Base-by-base conservation (phyloP, 2,329 filamentous ascomycete genomes). In the Aschersonia sp. region DNA sequence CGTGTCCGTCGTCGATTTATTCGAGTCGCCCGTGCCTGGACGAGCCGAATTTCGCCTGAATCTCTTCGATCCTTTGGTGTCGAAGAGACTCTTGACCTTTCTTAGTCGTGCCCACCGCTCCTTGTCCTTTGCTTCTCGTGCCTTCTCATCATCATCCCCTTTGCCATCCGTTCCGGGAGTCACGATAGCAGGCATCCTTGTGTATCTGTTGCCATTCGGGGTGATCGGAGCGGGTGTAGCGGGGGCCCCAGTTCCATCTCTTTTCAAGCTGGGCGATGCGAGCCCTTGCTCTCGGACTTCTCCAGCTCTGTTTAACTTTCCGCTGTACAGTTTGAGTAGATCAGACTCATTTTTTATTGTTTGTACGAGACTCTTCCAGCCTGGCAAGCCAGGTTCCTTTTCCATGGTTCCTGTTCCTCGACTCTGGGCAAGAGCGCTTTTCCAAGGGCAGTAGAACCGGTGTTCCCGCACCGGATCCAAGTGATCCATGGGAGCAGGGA, bases 391-490 rank as follows among this genome's bases (percentile, higher is more conserved):
- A 6, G 60, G 61, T 44, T 58, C 65, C 2, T 56, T 57, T 43
- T 58, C 63, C 10, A 64, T 58, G 35, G 60, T 47, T 51, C 63
- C 43, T 57, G 60, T 52, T 46, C 56, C 49, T 49, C 59, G 51
- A 59, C 68, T 78, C 59, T 89, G 85, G 1, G 78, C 73, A 9
- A 66, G 57, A 4, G 76, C 63, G 54, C 80, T 86, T 50, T 82
- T 73, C 86, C 86, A 92, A 1, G 86, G 86, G 55, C 86, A 92
- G 58, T 89, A 92, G 57, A 87, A 85, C 51, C 87, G 78, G 62
- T 92, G 86, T 60, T 89, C 83, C 5, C 73, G 72, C 2, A 82
- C 65, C 5, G 80, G 78, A 57, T 90, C 81, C 1, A 92, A 71
- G 48, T 76, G 70, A 54, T 78, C 75, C 72, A 85, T 81, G 1